These are phyloP conservation scores for Sutorius australiensis DNA, from an alignment of 768 basidiomycete species.

Conservation along the genomic window DNA sequence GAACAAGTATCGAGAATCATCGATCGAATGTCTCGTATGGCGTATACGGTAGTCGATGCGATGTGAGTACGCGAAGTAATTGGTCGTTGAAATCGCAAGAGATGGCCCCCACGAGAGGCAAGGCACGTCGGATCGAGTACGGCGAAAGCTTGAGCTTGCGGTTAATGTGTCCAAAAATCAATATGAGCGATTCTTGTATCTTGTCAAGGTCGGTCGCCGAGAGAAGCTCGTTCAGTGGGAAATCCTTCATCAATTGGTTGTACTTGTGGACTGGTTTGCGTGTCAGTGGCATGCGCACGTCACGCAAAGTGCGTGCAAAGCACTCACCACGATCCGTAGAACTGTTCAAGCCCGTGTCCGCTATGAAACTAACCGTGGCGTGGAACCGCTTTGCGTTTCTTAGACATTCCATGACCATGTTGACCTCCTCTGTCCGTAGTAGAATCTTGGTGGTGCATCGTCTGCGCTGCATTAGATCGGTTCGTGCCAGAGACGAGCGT, in stretches of 20 bases:
- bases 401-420: conserved; percentile 89
- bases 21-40: conserved; percentile 94
- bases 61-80: conserved; percentile 84
- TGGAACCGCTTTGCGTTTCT: conserved; percentile 96
- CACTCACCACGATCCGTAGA: conserved; percentile 79
- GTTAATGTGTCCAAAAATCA: conserved; percentile 92
- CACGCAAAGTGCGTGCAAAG: neutral
- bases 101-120: conserved; percentile 97
- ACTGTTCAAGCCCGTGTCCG: conserved; percentile 95
- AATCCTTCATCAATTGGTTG: conserved; percentile 98
- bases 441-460: conserved; percentile 58
- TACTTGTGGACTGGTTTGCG: conserved; percentile 83
- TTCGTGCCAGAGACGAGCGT: neutral
- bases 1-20: conserved; percentile 8
- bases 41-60: conserved; percentile 88
- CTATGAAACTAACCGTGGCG: conserved; percentile 95
- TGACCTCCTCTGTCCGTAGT: conserved; percentile 86
- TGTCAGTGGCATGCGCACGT: neutral
- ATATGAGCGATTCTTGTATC: conserved; percentile 81
- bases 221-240: conserved; percentile 93
- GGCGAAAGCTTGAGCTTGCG: conserved; percentile 95
- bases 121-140: conserved; percentile 92
- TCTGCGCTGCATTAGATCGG: conserved; percentile 40
- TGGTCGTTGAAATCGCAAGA: conserved; percentile 97
- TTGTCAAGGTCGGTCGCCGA: conserved; percentile 96